These are phyloP conservation scores for Diophrys sp. DNA, from an alignment of 73 alveolate genomes.

Conservation along the genomic window DNA sequence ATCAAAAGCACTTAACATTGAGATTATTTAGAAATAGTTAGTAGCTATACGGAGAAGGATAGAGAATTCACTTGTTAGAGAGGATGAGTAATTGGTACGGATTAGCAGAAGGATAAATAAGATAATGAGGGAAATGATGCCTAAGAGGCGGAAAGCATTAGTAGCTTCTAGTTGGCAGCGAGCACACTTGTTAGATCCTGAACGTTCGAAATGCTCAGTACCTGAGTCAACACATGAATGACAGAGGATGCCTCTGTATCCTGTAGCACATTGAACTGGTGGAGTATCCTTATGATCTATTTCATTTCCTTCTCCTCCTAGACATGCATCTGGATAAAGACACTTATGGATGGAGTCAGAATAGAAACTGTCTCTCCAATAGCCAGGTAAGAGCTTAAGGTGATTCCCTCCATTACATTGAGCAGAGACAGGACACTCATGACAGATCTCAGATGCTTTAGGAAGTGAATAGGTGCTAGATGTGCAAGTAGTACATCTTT, in stretches of 20 bases:
- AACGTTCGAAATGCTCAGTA: background rate
- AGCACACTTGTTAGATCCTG: background rate
- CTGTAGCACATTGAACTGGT: background rate
- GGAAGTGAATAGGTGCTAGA: slow-evolving; percentile 12
- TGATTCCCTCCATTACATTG: slow-evolving; percentile 7
- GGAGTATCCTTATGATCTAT: background rate
- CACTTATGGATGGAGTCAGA: background rate
- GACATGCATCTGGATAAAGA: background rate
- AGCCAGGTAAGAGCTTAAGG: slow-evolving; percentile 3
- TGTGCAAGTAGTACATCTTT: background rate
- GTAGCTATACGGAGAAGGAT: no score
- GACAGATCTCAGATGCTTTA: background rate
- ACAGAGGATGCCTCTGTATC: background rate
- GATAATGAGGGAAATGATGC: background rate
- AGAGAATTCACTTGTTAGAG: no score
- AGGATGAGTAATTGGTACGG: no score
- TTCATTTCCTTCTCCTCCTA: background rate
- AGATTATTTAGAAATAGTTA: no score
- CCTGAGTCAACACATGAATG: background rate
- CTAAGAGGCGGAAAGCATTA: background rate
- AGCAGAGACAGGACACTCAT: slow-evolving; percentile 1
- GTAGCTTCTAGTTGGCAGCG: background rate
- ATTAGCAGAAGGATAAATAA: no score
- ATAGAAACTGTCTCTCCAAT: background rate
- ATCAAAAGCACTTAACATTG: no score